Evolutionary conservation across 768 basidiomycete species (phyloP).

Genomic region (Mycena galopus): DNA sequence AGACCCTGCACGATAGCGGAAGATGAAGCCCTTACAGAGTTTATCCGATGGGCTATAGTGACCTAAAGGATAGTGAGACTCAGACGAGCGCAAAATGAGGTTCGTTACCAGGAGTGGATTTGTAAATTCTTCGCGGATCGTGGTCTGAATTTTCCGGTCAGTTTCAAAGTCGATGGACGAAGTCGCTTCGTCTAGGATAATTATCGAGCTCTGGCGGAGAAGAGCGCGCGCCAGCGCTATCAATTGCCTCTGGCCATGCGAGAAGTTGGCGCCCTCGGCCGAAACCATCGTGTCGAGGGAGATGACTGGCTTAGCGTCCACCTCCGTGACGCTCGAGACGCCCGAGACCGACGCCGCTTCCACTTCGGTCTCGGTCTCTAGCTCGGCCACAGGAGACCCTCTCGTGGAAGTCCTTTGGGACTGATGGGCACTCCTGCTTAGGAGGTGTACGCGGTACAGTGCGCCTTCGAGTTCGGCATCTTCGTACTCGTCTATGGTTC

Average conservation of each 20-base stretch:
- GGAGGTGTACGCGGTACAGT: slow-evolving; percentile 85
- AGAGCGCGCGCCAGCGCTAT: slow-evolving; percentile 89
- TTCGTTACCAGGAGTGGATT: slow-evolving; percentile 67
- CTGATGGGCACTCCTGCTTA: slow-evolving; percentile 60
- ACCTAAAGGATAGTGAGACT: slow-evolving; percentile 42
- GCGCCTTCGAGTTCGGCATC: slow-evolving; percentile 67
- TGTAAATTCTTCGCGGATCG: slow-evolving; percentile 88
- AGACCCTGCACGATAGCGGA: neutral
- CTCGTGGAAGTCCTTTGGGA: slow-evolving; percentile 62
- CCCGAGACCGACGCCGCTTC: slow-evolving; percentile 56
- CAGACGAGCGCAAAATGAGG: neutral
- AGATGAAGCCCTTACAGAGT: neutral
- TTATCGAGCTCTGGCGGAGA: slow-evolving; percentile 75
- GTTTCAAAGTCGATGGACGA: slow-evolving; percentile 89
- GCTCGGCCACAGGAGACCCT: slow-evolving; percentile 61
- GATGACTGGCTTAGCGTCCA: slow-evolving; percentile 68
- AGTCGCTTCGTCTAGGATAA: slow-evolving; percentile 87
- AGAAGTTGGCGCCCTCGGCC: slow-evolving; percentile 90
- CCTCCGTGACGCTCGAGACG: slow-evolving; percentile 61
- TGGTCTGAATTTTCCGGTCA: slow-evolving; percentile 89
- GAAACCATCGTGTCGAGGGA: slow-evolving; percentile 86
- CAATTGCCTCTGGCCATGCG: slow-evolving; percentile 90
- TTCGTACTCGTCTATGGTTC: slow-evolving; percentile 68
- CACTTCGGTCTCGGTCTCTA: slow-evolving; percentile 52
- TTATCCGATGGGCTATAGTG: slow-evolving; percentile 47